These are phyloP conservation scores for Cucumis hystrix DNA, from an alignment of 306 rosid species.

Conservation along the genomic window DNA sequence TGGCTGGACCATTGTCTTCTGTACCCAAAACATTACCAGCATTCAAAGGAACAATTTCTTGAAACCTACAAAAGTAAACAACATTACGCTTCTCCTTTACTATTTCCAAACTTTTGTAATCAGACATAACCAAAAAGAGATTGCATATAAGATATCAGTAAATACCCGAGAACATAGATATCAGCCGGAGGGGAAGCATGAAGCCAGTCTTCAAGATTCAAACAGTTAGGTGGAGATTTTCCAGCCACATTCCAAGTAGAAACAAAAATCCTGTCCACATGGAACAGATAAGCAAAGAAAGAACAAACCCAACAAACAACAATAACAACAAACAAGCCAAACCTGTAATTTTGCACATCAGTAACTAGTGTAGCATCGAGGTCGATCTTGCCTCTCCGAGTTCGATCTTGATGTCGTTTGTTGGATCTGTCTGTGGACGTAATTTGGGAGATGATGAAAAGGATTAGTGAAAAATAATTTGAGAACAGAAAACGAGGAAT, in stretches of 20 bases:
- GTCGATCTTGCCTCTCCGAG: slow-evolving; percentile 56
- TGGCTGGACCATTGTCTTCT: slow-evolving; percentile 97
- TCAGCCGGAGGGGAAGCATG: slow-evolving; percentile 91
- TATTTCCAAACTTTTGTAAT: neutral
- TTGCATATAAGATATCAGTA: neutral
- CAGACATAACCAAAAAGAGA: neutral
- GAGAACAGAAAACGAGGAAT: slow-evolving; percentile 1
- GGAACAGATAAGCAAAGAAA: slow-evolving; percentile 5
- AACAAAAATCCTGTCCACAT: slow-evolving; percentile 46
- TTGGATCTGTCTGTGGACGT: slow-evolving; percentile 49
- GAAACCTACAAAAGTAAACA: slow-evolving; percentile 51
- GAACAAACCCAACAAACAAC: neutral
- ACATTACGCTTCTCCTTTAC: neutral
- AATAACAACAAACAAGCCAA: neutral
- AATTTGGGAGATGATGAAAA: slow-evolving; percentile 4
- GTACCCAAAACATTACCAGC: slow-evolving; percentile 98
- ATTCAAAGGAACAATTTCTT: slow-evolving; percentile 97
- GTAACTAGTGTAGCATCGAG: slow-evolving; percentile 47
- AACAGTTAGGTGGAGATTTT: slow-evolving; percentile 73
- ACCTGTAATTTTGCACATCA: slow-evolving; percentile 73
- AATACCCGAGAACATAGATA: slow-evolving; percentile 91
- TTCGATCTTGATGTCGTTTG: slow-evolving; percentile 54
- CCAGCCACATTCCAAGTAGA: slow-evolving; percentile 99
- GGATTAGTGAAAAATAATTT: neutral
- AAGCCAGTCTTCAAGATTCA: slow-evolving; percentile 96